A percentile compares a stretch with the other conserved stretches of the same genome.
phyloP scores from a whole-genome alignment of 2,329 filamentous ascomycete species.

The Daldinia eschscholtzii region DNA sequence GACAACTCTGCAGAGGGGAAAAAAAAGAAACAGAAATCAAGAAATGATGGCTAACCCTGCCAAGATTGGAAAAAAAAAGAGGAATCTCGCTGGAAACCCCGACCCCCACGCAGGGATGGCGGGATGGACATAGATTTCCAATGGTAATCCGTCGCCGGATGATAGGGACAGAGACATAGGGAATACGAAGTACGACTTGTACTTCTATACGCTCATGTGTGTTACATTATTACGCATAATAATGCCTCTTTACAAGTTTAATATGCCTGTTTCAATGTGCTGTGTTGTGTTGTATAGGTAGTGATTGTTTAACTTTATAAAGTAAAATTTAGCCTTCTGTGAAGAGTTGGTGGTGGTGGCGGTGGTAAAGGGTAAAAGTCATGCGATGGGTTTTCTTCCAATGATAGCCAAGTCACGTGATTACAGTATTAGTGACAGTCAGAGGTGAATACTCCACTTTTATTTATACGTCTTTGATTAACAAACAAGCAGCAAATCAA shows the following conservation, averaged over 20 bases:
- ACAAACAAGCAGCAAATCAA: conserved; percentile 13
- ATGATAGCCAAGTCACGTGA: background rate
- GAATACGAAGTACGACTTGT: conserved; percentile 43
- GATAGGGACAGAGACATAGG: conserved; percentile 46
- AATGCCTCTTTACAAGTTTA: conserved; percentile 1
- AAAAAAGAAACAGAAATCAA: conserved; percentile 43
- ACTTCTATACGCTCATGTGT: conserved; percentile 23
- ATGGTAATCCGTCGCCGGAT: conserved; percentile 60
- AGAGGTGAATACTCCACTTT: background rate
- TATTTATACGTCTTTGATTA: conserved; percentile 14
- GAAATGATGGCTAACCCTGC: conserved; percentile 39
- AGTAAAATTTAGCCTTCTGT: too few species aligned
- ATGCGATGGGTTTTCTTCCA: background rate
- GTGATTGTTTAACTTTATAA: background rate
- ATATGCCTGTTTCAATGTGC: background rate
- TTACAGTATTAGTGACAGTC: background rate
- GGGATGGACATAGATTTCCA: conserved; percentile 57
- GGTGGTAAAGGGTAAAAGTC: too few species aligned
- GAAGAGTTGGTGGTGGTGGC: too few species aligned
- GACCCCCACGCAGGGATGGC: conserved; percentile 44
- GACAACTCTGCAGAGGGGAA: conserved; percentile 31
- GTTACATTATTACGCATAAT: conserved; percentile 22
- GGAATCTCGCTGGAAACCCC: conserved; percentile 40
- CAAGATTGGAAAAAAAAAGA: conserved; percentile 47
- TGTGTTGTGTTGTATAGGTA: background rate